Conservation (phyloP, 164 flowering plant genomes). For the Berberis thunbergii region DNA sequence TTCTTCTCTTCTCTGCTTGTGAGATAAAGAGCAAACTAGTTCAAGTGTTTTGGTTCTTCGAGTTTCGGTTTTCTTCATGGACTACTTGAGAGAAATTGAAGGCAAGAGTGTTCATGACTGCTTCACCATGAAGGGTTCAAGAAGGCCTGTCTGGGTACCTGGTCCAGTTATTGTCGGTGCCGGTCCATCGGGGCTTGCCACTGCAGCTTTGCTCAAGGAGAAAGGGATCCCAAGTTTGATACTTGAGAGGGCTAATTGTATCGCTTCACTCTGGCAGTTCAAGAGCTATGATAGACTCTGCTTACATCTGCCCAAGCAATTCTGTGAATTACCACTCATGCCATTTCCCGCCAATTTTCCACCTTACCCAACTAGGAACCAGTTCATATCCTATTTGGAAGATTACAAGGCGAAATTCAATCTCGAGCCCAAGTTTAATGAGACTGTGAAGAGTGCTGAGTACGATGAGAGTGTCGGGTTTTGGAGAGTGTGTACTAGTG, state of each 20-base stretch:
- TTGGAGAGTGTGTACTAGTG: constrained; percentile 47
- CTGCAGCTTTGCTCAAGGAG: constrained; percentile 58
- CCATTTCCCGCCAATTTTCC: constrained; percentile 62
- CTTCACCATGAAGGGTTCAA: constrained; percentile 1
- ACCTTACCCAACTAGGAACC: constrained; percentile 64
- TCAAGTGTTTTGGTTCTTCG: no score
- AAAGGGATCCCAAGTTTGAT: constrained; percentile 42
- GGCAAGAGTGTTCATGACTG: constrained; percentile 39
- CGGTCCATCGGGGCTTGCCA: constrained; percentile 80
- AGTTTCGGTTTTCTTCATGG: constrained; percentile 20
- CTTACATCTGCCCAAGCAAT: constrained; percentile 74
- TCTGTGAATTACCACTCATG: constrained; percentile 66
- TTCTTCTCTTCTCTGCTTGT: no score
- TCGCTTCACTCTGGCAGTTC: constrained; percentile 74
- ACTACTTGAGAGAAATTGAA: constrained; percentile 41
- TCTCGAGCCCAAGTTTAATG: constrained; percentile 37
- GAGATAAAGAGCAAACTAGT: no score
- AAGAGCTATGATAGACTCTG: constrained; percentile 67
- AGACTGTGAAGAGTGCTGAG: constrained; percentile 45
- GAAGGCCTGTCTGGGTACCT: constrained; percentile 22
- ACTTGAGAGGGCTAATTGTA: constrained; percentile 54
- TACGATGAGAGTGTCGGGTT: constrained; percentile 32
- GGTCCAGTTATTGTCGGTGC: constrained; percentile 75
- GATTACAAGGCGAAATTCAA: constrained; percentile 35
- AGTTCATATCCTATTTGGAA: constrained; percentile 49